These are phyloP conservation scores for Suhomyces vadensis DNA, from an alignment of 805 yeast species.

Conservation along the genomic window DNA sequence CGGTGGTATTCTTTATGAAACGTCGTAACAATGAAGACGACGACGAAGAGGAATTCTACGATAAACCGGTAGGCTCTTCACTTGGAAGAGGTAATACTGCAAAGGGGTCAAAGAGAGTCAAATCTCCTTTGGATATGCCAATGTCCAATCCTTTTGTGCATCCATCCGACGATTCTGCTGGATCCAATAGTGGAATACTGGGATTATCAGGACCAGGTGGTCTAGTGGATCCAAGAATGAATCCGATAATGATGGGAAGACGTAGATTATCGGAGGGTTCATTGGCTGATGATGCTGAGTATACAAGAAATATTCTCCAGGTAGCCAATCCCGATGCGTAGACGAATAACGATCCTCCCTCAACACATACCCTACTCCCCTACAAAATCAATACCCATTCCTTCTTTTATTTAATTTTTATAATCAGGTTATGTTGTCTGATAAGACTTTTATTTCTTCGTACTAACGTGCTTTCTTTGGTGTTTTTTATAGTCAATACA, in stretches of 20 bases:
- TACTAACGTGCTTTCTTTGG: not conserved
- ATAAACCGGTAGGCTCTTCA: constrained; percentile 17
- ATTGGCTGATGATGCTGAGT: constrained; percentile 82
- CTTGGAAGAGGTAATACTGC: constrained; percentile 46
- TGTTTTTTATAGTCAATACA: not conserved
- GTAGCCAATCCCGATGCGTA: constrained; percentile 80
- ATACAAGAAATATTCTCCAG: constrained; percentile 73
- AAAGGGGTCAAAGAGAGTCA: constrained; percentile 24
- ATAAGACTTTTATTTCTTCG: not conserved
- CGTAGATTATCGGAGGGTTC: constrained; percentile 85
- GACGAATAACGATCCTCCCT: not conserved
- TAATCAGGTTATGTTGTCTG: constrained; percentile 1
- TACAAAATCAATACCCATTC: not conserved
- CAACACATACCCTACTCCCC: not conserved
- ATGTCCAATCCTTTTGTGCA: constrained; percentile 62
- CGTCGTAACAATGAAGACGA: constrained; percentile 44
- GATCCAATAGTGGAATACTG: constrained; percentile 8
- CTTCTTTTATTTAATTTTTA: not conserved
- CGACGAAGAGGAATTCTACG: constrained; percentile 39
- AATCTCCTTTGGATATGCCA: constrained; percentile 37
- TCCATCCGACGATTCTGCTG: constrained; percentile 50
- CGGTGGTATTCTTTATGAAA: constrained; percentile 33
- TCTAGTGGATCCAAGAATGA: constrained; percentile 60
- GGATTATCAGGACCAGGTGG: constrained; percentile 11
- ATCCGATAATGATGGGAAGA: constrained; percentile 78